These are phyloP conservation scores for Oryza meyeriana DNA, from an alignment of 176 grass and related monocot species.

Conservation along the genomic window DNA sequence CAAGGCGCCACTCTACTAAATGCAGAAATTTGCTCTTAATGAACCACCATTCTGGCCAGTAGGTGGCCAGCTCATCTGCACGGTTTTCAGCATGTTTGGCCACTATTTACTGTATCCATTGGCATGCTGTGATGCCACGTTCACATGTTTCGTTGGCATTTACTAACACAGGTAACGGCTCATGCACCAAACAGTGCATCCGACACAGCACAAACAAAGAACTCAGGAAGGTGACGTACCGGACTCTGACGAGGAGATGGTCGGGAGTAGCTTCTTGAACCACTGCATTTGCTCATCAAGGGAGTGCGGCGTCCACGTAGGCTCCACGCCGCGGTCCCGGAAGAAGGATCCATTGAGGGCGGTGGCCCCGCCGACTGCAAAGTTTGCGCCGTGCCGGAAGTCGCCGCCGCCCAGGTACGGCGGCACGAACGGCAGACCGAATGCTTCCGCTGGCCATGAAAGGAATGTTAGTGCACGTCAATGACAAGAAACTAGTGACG, in stretches of 20 bases:
- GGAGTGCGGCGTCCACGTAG: constrained; percentile 61
- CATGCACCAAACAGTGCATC: background rate
- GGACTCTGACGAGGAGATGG: constrained; percentile 34
- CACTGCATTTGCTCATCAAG: constrained; percentile 68
- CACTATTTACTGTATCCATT: constrained; percentile 14
- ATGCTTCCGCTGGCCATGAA: constrained; percentile 60
- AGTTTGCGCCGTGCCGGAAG: constrained; percentile 75
- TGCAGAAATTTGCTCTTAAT: background rate
- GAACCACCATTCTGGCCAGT: background rate
- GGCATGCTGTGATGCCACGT: background rate
- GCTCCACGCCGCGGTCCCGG: constrained; percentile 48
- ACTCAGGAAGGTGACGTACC: constrained; percentile 15
- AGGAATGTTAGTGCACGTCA: constrained; percentile 30
- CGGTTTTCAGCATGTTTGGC: background rate
- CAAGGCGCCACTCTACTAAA: background rate
- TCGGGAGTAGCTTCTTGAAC: constrained; percentile 74
- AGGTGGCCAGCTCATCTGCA: background rate
- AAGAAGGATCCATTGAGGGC: constrained; percentile 64
- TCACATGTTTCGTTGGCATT: constrained; percentile 13
- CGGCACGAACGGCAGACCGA: constrained; percentile 66
- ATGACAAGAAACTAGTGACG: background rate
- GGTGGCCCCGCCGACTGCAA: constrained; percentile 76
- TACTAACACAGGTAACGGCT: background rate
- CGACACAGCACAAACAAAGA: background rate
- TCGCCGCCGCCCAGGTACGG: constrained; percentile 62